phyloP scores from a whole-genome alignment of 805 yeast genomes.

The Kodamaea nitidulidarum region DNA sequence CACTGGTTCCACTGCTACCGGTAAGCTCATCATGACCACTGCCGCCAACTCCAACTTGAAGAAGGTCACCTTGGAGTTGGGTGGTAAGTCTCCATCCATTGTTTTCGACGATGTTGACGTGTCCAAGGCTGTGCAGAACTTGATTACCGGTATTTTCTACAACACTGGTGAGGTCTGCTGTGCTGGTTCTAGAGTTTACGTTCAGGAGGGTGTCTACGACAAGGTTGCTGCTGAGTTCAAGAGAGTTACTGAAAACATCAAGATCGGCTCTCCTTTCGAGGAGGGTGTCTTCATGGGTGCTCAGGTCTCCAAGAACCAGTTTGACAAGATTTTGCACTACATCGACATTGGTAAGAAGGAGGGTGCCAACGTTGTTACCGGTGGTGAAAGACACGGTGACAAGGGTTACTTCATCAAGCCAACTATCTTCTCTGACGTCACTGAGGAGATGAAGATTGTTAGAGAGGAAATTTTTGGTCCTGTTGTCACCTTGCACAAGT shows the following conservation, averaged over 20 bases:
- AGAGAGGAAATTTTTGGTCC: slow-evolving; percentile 95
- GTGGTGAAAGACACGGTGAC: slow-evolving; percentile 72
- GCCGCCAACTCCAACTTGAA: slow-evolving; percentile 80
- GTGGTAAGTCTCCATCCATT: slow-evolving; percentile 94
- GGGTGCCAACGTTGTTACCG: slow-evolving; percentile 79
- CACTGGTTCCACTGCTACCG: slow-evolving; percentile 92
- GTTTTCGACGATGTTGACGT: slow-evolving; percentile 83
- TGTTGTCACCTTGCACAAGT: slow-evolving; percentile 79
- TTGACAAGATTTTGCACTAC: slow-evolving; percentile 71
- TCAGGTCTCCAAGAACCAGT: slow-evolving; percentile 78
- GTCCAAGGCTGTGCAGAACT: slow-evolving; percentile 68
- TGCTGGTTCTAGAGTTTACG: slow-evolving; percentile 89
- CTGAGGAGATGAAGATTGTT: slow-evolving; percentile 68
- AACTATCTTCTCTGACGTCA: slow-evolving; percentile 81
- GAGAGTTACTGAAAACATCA: slow-evolving; percentile 49
- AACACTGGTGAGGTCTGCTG: slow-evolving; percentile 96
- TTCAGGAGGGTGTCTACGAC: slow-evolving; percentile 83
- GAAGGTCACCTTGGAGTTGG: slow-evolving; percentile 90
- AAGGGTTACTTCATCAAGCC: slow-evolving; percentile 75
- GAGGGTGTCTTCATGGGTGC: slow-evolving; percentile 84
- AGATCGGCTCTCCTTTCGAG: slow-evolving; percentile 83
- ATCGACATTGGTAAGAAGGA: slow-evolving; percentile 74
- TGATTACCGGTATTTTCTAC: slow-evolving; percentile 80
- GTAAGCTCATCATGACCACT: slow-evolving; percentile 73
- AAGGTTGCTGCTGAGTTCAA: slow-evolving; percentile 63